These are phyloP conservation scores for Mimosa bimucronata DNA, from an alignment of 306 rosid genomes.

Conservation along the genomic window DNA sequence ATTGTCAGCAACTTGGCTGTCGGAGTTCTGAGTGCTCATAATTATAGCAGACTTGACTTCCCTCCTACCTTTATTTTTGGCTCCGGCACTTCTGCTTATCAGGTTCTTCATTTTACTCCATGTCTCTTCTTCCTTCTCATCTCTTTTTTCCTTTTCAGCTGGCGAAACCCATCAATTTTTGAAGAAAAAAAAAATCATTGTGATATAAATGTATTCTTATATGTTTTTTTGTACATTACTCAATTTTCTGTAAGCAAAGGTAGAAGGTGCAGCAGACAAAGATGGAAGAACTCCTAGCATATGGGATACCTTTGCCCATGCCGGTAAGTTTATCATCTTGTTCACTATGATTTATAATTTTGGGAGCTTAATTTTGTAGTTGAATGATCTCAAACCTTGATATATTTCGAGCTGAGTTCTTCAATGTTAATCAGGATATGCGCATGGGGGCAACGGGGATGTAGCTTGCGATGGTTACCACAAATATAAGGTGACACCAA, in stretches of 20 bases:
- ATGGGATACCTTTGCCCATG: slow-evolving; percentile 65
- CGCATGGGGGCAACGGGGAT: slow-evolving; percentile 59
- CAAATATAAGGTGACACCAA: slow-evolving; percentile 61
- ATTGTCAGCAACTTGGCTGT: slow-evolving; percentile 21
- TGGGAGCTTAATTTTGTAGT: slow-evolving; percentile 15
- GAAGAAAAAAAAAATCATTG: not conserved
- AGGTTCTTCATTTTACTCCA: slow-evolving; percentile 39
- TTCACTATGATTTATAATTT: not conserved
- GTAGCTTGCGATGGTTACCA: slow-evolving; percentile 68
- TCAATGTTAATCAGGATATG: slow-evolving; percentile 36
- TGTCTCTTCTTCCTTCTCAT: not conserved
- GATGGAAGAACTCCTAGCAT: slow-evolving; percentile 82
- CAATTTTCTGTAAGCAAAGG: slow-evolving; percentile 39
- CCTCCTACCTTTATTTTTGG: slow-evolving; percentile 66
- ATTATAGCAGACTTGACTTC: slow-evolving; percentile 60
- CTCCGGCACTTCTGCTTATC: slow-evolving; percentile 77
- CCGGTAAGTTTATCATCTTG: slow-evolving; percentile 36
- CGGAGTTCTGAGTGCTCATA: slow-evolving; percentile 16
- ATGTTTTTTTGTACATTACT: not conserved
- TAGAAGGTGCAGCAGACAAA: slow-evolving; percentile 74
- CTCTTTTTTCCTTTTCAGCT: not conserved
- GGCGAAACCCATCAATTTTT: not conserved
- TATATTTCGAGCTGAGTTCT: not conserved
- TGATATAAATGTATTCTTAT: not conserved
- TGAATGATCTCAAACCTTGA: not conserved